phyloP scores from a whole-genome alignment of 805 yeast species.

The Yarrowia sp. region DNA sequence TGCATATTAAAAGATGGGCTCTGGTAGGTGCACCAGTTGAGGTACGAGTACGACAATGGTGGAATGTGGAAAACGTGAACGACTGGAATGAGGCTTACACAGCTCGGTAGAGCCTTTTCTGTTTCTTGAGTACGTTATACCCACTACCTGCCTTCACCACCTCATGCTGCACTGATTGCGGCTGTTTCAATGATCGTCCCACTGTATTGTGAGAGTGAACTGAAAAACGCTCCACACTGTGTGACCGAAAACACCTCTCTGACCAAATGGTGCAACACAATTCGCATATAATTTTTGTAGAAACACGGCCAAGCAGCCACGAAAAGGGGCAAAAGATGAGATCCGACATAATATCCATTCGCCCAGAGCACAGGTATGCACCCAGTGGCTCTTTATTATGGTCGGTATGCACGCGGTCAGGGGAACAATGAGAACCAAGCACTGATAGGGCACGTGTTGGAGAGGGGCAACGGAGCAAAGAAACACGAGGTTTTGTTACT shows the following conservation, averaged over 20 bases:
- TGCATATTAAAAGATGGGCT: not conserved
- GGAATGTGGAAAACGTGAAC: too few relatives aligned
- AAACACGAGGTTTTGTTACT: too few relatives aligned
- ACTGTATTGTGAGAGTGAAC: not conserved
- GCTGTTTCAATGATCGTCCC: not conserved
- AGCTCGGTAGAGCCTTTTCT: too few relatives aligned
- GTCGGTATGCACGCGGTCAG: not conserved
- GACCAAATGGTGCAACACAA: not conserved
- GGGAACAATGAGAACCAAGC: slow-evolving; percentile 3
- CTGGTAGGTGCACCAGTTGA: not conserved
- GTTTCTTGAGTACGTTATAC: too few relatives aligned
- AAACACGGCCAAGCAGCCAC: not conserved
- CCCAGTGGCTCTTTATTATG: not conserved
- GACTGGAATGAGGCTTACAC: too few relatives aligned
- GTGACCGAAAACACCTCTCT: too few relatives aligned
- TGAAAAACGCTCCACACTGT: too few relatives aligned
- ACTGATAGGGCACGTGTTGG: not conserved
- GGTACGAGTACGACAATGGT: not conserved
- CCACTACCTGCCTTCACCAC: too few relatives aligned
- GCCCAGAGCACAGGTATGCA: not conserved
- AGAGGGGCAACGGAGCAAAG: not conserved
- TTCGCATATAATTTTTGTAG: too few relatives aligned
- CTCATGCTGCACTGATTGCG: not conserved
- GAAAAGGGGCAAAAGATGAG: not conserved
- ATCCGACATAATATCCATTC: not conserved